A percentile compares a stretch with the other conserved stretches of the same genome.
Conservation (phyloP, 306 rosid species). For the Dalbergia cultrata region DNA sequence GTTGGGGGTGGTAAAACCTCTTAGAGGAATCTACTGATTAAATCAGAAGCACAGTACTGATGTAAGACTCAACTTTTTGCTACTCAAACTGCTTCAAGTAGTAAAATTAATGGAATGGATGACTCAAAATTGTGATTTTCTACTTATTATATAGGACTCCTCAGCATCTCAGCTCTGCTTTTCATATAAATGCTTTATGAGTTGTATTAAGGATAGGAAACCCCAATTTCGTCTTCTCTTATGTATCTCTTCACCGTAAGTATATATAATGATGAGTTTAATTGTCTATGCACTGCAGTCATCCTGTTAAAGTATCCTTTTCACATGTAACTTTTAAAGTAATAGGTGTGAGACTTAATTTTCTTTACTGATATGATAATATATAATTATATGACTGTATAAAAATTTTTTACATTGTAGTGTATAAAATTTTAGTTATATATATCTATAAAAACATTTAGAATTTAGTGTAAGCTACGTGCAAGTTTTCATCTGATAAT, state of each 20-base stretch:
- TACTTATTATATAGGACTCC: conserved; percentile 13
- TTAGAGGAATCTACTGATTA: conserved; percentile 55
- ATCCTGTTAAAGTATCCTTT: too few relatives aligned
- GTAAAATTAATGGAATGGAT: conserved; percentile 31
- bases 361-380: too few relatives aligned
- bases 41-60: conserved; percentile 41
- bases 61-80: conserved; percentile 47
- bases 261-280: background rate
- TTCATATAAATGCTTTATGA: conserved; percentile 43
- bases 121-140: conserved; percentile 28
- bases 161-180: conserved; percentile 45
- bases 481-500: conserved; percentile 13
- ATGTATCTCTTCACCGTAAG: background rate
- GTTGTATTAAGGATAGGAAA: conserved; percentile 44
- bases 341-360: too few relatives aligned
- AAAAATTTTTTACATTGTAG: too few relatives aligned
- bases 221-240: conserved; percentile 36
- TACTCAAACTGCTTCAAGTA: conserved; percentile 33
- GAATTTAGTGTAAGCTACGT: background rate
- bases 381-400: too few relatives aligned
- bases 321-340: too few relatives aligned
- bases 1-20: conserved; percentile 30
- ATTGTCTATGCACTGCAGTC: background rate
- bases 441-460: too few relatives aligned
- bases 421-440: too few relatives aligned